phyloP scores from a whole-genome alignment of 1,284 basidiomycete genomes.

The Ceratorhiza oryzae-sativae region DNA sequence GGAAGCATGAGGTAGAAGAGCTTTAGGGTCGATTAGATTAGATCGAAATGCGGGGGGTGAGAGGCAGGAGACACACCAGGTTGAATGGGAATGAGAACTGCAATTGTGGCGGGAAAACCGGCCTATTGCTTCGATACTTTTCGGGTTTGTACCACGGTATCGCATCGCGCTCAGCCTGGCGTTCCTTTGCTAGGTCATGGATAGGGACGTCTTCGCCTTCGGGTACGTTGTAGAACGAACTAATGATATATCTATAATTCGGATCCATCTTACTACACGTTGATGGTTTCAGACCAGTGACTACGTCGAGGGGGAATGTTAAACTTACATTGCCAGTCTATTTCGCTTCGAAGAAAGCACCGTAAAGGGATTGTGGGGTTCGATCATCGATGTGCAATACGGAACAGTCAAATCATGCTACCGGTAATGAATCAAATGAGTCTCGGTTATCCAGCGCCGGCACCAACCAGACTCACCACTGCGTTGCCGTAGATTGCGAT shows the following conservation, averaged over 20 bases:
- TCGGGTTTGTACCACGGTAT: conserved; percentile 41
- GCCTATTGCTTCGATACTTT: conserved; percentile 47
- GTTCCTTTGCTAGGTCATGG: conserved; percentile 37
- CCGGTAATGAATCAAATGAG: conserved; percentile 44
- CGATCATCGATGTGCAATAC: conserved; percentile 79
- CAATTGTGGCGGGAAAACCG: conserved; percentile 65
- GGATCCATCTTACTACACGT: conserved; percentile 62
- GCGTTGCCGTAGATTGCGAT: conserved; percentile 87
- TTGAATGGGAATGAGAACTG: conserved; percentile 74
- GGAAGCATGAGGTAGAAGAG: conserved; percentile 64
- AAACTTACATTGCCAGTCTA: conserved; percentile 67
- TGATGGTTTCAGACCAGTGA: background rate
- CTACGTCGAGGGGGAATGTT: too few species aligned
- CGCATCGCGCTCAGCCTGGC: conserved; percentile 34
- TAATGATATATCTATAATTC: conserved; percentile 63
- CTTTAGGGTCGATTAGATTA: conserved; percentile 50
- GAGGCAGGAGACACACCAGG: conserved; percentile 59
- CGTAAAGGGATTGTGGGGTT: conserved; percentile 71
- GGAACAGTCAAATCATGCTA: conserved; percentile 83
- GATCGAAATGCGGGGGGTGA: background rate
- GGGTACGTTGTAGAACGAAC: conserved; percentile 53
- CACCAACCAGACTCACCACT: conserved; percentile 53
- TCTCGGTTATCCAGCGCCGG: background rate
- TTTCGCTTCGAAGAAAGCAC: conserved; percentile 57
- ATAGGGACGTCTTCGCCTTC: conserved; percentile 22